Evolutionary conservation across 2,329 filamentous ascomycete species (phyloP).

Genomic region (Beauveria australis): DNA sequence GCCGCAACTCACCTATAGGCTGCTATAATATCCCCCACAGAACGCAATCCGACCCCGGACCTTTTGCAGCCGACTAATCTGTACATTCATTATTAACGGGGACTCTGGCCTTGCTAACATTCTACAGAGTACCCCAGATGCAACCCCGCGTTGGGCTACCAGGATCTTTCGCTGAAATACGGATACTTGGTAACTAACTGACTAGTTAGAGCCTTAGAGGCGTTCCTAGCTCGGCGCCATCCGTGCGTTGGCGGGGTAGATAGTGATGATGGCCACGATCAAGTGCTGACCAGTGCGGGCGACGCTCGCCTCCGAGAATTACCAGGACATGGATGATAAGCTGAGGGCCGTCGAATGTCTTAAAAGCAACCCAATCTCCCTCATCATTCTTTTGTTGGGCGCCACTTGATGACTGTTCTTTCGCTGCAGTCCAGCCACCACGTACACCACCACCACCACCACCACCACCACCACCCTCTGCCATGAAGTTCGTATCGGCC

Average conservation of each 20-base stretch:
- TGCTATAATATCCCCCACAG: too few species aligned
- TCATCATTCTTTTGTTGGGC: not conserved
- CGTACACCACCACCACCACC: not conserved
- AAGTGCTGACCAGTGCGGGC: too few species aligned
- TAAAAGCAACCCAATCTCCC: not conserved
- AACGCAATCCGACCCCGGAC: not conserved
- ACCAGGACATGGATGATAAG: not conserved
- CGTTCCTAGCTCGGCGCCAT: not conserved
- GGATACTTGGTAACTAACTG: too few species aligned
- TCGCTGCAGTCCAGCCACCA: not conserved
- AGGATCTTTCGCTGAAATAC: not conserved
- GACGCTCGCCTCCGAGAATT: too few species aligned
- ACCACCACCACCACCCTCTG: not conserved
- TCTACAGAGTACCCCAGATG: not conserved
- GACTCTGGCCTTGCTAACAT: too few species aligned
- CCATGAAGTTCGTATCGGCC: not conserved
- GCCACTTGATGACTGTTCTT: not conserved
- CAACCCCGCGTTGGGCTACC: not conserved
- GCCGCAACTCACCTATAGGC: too few species aligned
- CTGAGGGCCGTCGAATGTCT: not conserved
- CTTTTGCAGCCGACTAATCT: not conserved
- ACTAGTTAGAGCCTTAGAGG: not conserved
- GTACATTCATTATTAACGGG: too few species aligned
- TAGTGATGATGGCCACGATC: not conserved
- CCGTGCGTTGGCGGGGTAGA: not conserved